Evolutionary conservation across 768 basidiomycete species (phyloP).

Genomic region (Phanerodontia chrysosporium): DNA sequence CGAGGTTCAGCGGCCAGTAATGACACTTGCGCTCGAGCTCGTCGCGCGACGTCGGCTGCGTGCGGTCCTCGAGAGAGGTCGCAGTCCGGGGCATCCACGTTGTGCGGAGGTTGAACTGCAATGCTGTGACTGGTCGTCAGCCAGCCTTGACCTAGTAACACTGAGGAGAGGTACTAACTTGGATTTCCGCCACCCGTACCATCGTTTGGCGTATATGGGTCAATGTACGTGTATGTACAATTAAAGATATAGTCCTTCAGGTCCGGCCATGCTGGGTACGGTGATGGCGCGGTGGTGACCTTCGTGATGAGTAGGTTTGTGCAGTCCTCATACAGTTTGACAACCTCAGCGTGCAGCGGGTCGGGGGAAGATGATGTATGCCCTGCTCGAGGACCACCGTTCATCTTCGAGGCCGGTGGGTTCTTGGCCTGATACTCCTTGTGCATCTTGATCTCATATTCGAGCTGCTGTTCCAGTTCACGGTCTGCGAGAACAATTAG

Average conservation of each 20-base stretch:
- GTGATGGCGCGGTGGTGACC: constrained; percentile 45
- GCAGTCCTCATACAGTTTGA: constrained; percentile 81
- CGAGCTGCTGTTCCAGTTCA: constrained; percentile 50
- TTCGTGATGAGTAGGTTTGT: constrained; percentile 72
- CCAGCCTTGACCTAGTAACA: background rate
- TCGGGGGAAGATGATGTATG: constrained; percentile 37
- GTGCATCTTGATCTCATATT: constrained; percentile 56
- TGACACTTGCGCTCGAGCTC: constrained; percentile 47
- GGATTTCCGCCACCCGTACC: constrained; percentile 1
- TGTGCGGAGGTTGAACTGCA: constrained; percentile 44
- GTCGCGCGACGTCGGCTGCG: constrained; percentile 26
- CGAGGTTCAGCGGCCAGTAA: constrained; percentile 61
- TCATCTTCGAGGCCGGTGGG: constrained; percentile 37
- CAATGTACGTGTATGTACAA: constrained; percentile 58
- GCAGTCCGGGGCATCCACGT: constrained; percentile 5
- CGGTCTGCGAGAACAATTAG: constrained; percentile 35
- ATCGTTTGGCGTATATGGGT: background rate
- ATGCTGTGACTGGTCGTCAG: constrained; percentile 35
- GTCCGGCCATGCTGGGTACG: constrained; percentile 31
- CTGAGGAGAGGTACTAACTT: background rate
- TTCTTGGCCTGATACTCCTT: constrained; percentile 34
- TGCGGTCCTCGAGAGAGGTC: background rate
- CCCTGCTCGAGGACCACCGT: constrained; percentile 15
- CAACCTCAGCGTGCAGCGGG: constrained; percentile 53
- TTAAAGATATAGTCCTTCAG: constrained; percentile 58